Evolutionary conservation across 129 eudicot species (phyloP), one percentile per base, ranked within the genome.

Genomic region (Ambrosia trifida): DNA sequence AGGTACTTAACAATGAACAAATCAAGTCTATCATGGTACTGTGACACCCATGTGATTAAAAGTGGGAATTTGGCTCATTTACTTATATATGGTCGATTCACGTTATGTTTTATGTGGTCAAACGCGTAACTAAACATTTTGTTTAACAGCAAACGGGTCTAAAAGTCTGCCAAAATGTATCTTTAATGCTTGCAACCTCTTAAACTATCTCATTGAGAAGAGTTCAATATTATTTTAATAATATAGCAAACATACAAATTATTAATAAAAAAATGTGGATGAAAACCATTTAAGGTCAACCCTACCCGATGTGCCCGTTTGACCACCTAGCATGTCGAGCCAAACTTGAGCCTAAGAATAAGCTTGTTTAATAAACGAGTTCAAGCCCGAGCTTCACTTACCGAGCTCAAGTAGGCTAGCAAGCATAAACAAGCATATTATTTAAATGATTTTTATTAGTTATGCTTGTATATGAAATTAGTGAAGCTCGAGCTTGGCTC

Each of bases 1-100:
- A 62, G 54, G 41, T 61, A 49, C 52, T 59, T 54, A 45, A 8
- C 31, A 58, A 50, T 62, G 33, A 77, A 11, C 38, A 68, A 52
- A 46, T 30, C 24, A 54, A 75, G 49, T 7, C 19, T 41, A 14
- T 64, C 54, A 30, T 2, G 14, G 52, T 46, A 40, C 30, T 3
- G 1, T 24, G 28, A 24, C 28, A 24, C 28, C 28, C 28, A 24
- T 24, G 28, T 24, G 28, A 24, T 24, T 24, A 24, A 24, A 24
- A 24, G 28, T 24, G 28, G 28, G 31, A 36, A 18, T 41, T 35
- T 33, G 45, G 47, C 36, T 16, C 33, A 9, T 64, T 64, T 38
- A 64, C 16, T 19, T 40, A 64, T 9, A 20, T 7, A 43, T 17
- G 52, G 53, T 24, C 28, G 28, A 24, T 24, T 24, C 28, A 24